Conservation (phyloP, 805 yeast species). For the Alloascoidea africana region DNA sequence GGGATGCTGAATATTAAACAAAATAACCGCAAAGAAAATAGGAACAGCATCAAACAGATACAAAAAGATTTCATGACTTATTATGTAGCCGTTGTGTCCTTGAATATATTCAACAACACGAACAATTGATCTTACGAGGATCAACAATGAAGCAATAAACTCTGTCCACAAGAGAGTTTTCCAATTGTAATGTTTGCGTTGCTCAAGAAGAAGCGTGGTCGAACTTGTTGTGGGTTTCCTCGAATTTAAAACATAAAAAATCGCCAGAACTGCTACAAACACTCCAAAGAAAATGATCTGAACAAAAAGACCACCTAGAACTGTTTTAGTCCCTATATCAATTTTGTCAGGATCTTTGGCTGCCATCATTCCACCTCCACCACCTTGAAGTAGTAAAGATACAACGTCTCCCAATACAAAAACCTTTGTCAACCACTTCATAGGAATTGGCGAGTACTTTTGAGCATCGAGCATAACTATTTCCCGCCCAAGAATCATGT, state of each 20-base stretch:
- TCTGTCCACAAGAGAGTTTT: not conserved
- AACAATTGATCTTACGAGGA: constrained; percentile 56
- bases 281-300: constrained; percentile 17
- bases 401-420: constrained; percentile 14
- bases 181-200: not conserved
- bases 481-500: constrained; percentile 11
- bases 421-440: constrained; percentile 8
- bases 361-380: constrained; percentile 12
- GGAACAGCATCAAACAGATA: constrained; percentile 9
- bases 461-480: constrained; percentile 7
- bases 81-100: constrained; percentile 4
- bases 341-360: too few species aligned
- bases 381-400: constrained; percentile 11
- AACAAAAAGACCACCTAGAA: constrained; percentile 17
- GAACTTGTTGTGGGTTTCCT: not conserved
- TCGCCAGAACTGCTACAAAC: constrained; percentile 13
- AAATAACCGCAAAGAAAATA: too few species aligned
- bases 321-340: constrained; percentile 12
- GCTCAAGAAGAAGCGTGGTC: not conserved
- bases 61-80: constrained; percentile 8
- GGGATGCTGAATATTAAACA: too few species aligned
- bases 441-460: constrained; percentile 5
- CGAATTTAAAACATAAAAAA: constrained; percentile 6
- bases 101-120: constrained; percentile 34
- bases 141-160: constrained; percentile 17